Conservation (phyloP, 1,139 yeast species). For the Candida sp. region DNA sequence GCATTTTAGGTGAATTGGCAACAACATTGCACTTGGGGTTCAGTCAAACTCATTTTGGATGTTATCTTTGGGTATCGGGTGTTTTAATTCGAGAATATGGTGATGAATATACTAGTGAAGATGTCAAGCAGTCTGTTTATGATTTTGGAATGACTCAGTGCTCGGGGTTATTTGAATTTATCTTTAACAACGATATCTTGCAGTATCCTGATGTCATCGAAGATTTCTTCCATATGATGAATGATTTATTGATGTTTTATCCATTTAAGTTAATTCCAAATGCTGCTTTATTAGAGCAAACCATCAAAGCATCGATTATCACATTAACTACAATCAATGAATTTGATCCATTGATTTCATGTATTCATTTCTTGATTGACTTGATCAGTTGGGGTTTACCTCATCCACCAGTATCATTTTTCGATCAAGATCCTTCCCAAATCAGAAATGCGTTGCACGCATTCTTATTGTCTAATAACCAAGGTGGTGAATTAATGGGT, state of each 20-base stretch:
- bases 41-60: constrained; percentile 66
- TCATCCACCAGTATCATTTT: constrained; percentile 73
- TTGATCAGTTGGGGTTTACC: constrained; percentile 81
- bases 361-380: constrained; percentile 76
- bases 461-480: constrained; percentile 35
- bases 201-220: constrained; percentile 75
- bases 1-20: constrained; percentile 64
- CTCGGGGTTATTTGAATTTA: constrained; percentile 34
- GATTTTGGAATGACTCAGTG: constrained; percentile 49
- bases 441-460: constrained; percentile 48
- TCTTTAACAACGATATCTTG: constrained; percentile 21
- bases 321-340: constrained; percentile 57
- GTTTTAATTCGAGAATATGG: constrained; percentile 75
- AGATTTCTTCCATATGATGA: constrained; percentile 83
- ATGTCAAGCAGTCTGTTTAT: constrained; percentile 39
- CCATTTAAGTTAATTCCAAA: constrained; percentile 64
- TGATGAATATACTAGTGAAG: constrained; percentile 47
- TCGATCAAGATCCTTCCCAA: constrained; percentile 45
- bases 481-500: constrained; percentile 57
- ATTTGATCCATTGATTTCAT: constrained; percentile 66
- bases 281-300: constrained; percentile 53
- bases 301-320: constrained; percentile 58
- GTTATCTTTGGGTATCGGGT: constrained; percentile 91
- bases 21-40: constrained; percentile 65
- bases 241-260: constrained; percentile 75